Evolutionary conservation across 257 asterid species (phyloP).

Genomic region (Rhazya stricta): DNA sequence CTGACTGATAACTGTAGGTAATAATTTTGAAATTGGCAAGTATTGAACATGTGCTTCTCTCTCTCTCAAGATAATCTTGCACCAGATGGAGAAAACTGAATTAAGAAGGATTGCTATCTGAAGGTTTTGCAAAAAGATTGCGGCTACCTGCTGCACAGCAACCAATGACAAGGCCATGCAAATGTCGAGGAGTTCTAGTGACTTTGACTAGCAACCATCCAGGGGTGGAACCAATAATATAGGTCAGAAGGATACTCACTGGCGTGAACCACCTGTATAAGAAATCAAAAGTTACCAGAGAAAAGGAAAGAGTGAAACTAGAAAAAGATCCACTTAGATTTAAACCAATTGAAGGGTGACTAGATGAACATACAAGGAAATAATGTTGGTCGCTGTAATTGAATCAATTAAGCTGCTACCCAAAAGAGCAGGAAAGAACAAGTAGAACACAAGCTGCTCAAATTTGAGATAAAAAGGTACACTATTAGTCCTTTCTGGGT

Average conservation of each 20-base stretch:
- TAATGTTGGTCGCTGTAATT: conserved; percentile 25
- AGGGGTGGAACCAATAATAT: conserved; percentile 28
- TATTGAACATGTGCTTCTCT: not conserved
- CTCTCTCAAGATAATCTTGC: not conserved
- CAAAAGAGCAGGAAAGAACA: conserved; percentile 37
- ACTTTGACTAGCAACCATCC: conserved; percentile 36
- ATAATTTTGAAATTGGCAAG: not conserved
- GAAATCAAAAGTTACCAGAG: not conserved
- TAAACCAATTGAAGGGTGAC: conserved; percentile 4
- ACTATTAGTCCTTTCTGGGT: conserved; percentile 11
- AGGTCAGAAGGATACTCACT: conserved; percentile 31
- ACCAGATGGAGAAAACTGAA: not conserved
- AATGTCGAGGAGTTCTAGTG: conserved; percentile 21
- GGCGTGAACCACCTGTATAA: conserved; percentile 38
- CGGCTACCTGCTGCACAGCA: conserved; percentile 38
- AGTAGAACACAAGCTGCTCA: conserved; percentile 37
- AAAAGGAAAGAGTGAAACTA: not conserved
- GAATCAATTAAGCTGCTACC: conserved; percentile 35
- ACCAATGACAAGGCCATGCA: conserved; percentile 37
- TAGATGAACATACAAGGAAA: conserved; percentile 28
- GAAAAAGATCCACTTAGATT: not conserved
- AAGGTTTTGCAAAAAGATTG: not conserved
- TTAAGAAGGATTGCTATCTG: not conserved
- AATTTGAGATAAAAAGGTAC: conserved; percentile 1
- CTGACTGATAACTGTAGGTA: not conserved